Base-by-base conservation (phyloP, 2,329 filamentous ascomycete genomes). In the Diaporthe velutina region DNA sequence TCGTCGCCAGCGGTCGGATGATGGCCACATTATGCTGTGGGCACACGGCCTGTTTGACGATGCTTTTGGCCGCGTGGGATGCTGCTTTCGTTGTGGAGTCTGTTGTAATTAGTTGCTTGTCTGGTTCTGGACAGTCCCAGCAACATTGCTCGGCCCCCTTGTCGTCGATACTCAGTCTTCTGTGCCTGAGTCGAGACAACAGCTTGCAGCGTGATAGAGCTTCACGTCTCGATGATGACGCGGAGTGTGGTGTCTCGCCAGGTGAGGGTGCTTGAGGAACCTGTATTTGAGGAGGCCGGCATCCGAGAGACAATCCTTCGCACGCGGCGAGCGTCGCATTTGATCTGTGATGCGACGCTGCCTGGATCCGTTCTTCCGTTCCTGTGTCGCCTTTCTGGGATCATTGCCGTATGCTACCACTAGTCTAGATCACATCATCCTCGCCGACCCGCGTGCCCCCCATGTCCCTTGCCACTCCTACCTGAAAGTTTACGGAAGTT, bases 371-470 rank as follows among this genome's bases (percentile, higher is more conserved):
- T 66, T 54, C 19, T 68, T 48, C 33, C 35, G 42, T 68, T 50
- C 48, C 48, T 68, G 48, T 54, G n/a, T 38, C 17, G 15, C 25
- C 70, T 22, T 58, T 55, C 45, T 61, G 48, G 57, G 60, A 57
- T 35, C 40, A 30, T 61, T 70, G 71, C 50, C 58, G 52, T 74
- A 58, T 76, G 61, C 66, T 70, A 61, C 72, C 60, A 54, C 66
- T 76, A 76, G 74, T 50, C 72, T 35, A 17, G 35, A 76, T 76
- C 74, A 76, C 74, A 76, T 25, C 74, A 76, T 76, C 45, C 54
- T 52, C 42, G n/a, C 19, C 45, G 13, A 52, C 67, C 60, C 71
- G 70, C 72, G 66, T 55, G 66, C 50, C 52, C 33, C 50, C 70
- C 71, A 54, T 48, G 54, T 54, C 60, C 72, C 71, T 75, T 74